These are phyloP conservation scores for Chlamydomonas schloesseri DNA, from an alignment of 139 green algal species.

Conservation along the genomic window DNA sequence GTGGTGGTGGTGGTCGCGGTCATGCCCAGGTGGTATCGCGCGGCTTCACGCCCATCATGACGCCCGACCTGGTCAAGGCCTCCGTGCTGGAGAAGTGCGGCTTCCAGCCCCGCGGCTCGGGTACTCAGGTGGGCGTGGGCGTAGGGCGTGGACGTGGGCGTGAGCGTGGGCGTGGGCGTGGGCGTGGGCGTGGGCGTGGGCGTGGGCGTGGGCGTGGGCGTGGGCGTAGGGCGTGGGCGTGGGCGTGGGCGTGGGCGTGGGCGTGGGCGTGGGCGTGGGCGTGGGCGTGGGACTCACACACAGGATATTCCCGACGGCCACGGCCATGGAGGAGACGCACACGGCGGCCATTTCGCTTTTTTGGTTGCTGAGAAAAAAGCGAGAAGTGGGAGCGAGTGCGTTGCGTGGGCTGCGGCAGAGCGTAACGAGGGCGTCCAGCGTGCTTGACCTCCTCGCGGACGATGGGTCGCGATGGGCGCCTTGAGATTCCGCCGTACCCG, in stretches of 20 bases:
- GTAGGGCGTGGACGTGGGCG: neutral
- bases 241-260: too few relatives aligned
- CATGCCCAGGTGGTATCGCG: constrained; percentile 60
- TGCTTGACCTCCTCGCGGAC: too few relatives aligned
- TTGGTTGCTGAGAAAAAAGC: neutral
- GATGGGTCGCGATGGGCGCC: too few relatives aligned
- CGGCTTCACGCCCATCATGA: constrained; percentile 93
- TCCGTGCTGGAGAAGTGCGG: constrained; percentile 97
- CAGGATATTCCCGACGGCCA: neutral
- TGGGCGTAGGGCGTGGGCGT: neutral
- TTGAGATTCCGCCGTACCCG: too few relatives aligned
- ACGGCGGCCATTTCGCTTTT: constrained; percentile 41
- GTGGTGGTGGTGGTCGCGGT: too few relatives aligned
- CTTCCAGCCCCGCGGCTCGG: constrained; percentile 93
- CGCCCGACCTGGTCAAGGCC: constrained; percentile 94
- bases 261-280: too few relatives aligned
- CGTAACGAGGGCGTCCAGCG: too few relatives aligned
- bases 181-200: too few relatives aligned
- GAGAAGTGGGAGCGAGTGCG: neutral
- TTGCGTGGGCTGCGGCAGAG: neutral
- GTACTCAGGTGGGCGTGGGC: constrained; percentile 87
- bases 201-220: constrained; percentile 32
- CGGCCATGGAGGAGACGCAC: constrained; percentile 35
- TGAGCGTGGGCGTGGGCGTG: too few relatives aligned
- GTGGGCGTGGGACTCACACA: too few relatives aligned